Evolutionary conservation across 768 basidiomycete species (phyloP), one percentile per base, ranked within the genome.

Genomic region (Lactarius deliciosus): DNA sequence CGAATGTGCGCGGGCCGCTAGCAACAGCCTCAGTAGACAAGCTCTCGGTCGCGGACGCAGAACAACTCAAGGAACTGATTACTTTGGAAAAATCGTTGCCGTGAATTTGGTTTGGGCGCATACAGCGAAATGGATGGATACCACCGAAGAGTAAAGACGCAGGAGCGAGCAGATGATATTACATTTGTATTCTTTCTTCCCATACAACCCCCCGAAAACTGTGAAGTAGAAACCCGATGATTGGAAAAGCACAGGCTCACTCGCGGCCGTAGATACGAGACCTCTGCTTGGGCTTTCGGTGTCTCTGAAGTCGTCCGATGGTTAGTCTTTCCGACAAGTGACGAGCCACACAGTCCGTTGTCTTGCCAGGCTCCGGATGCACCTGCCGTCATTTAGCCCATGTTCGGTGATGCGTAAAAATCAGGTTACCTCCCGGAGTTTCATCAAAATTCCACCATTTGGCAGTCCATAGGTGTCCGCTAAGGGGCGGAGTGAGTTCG

Each of bases 391-490:
- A 10, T 9, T 18, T 28, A 16, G 30, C 2, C 28, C 45, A 32
- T 20, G 38, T 32, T 47, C 11, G 13, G 43, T 34, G 65, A 59
- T 50, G 57, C 25, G 40, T 34, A 38, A 18, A n/a, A n/a, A 38
- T 25, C 25, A 53, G 9, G 36, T 16, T 60, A 76, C 79, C 77
- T 3, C 75, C 74, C 9, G 76, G 77, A 40, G 71, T 25, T 74
- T 83, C 81, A 28, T 73, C 71, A 53, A 82, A 74, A 11, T 75
- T 77, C 84, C 85, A 85, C 78, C 79, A 82, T 61, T 77, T 72
- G 5, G 83, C 82, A 1, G 76, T 79, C 83, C 83, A 85, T 11
- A 83, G 74, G 66, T 83, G 73, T 13, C 82, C 81, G 61, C 83
- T 83, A 25, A 36, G 41, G 6, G 41, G n/a, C n/a, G 32, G 30